Percentiles rank a stretch among this genome's conserved stretches.
Conservation (phyloP, 768 basidiomycete genomes). For the Agaricus sinodeliciosus region DNA sequence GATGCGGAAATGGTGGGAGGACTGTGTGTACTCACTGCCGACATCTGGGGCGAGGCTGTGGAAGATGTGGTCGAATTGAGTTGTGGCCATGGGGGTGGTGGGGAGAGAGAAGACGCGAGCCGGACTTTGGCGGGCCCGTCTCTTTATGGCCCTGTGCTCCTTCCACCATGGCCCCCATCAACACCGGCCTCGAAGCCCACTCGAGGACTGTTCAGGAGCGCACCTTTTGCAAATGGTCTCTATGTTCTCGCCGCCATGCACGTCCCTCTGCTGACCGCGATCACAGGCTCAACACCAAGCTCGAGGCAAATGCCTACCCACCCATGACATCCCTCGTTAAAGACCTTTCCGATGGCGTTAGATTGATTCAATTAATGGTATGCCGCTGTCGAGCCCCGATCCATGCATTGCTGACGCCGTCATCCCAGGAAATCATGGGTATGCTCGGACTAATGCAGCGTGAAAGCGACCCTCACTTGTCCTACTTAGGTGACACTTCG, state of each 20-base stretch:
- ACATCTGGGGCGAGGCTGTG: slow-evolving; percentile 63
- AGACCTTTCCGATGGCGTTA: slow-evolving; percentile 93
- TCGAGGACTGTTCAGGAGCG: slow-evolving; percentile 65
- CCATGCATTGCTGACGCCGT: neutral
- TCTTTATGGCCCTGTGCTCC: slow-evolving; percentile 9
- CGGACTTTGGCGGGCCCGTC: slow-evolving; percentile 38
- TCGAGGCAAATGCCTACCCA: slow-evolving; percentile 78
- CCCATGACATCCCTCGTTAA: slow-evolving; percentile 85
- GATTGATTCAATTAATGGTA: slow-evolving; percentile 93
- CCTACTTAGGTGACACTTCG: slow-evolving; percentile 69
- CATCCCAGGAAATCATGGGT: slow-evolving; percentile 92
- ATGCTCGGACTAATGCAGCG: slow-evolving; percentile 7
- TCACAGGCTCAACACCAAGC: slow-evolving; percentile 88
- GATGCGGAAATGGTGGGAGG: neutral
- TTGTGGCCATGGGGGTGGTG: slow-evolving; percentile 43
- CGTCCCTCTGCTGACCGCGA: neutral
- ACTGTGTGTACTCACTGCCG: slow-evolving; percentile 67
- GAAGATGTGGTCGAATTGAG: slow-evolving; percentile 84
- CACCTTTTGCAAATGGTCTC: slow-evolving; percentile 90
- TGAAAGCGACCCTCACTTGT: neutral
- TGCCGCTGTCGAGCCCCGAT: slow-evolving; percentile 13
- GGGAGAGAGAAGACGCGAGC: slow-evolving; percentile 28
- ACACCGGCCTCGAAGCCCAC: slow-evolving; percentile 49
- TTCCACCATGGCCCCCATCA: slow-evolving; percentile 21
- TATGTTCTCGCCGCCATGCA: neutral